Percentiles rank a stretch among this genome's conserved stretches.
These are phyloP conservation scores for Citrullus mucosospermus DNA, from an alignment of 306 rosid species.

Conservation along the genomic window DNA sequence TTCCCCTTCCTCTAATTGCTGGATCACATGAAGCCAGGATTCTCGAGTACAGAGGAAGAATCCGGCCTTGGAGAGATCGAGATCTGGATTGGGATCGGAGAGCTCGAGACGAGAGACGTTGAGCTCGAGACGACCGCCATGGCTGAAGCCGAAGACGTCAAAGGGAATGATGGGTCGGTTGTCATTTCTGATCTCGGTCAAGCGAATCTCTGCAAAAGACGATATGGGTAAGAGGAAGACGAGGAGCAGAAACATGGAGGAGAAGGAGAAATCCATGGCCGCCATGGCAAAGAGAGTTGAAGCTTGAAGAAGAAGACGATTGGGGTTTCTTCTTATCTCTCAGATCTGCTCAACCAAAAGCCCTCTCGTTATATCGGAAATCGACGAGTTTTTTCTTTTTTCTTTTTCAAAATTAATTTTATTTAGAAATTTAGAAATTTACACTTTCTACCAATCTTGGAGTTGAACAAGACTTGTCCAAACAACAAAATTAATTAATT, in stretches of 20 bases:
- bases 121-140: conserved; percentile 68
- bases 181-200: conserved; percentile 38
- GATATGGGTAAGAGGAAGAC: conserved; percentile 5
- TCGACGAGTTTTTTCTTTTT: background rate
- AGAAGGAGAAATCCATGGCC: conserved; percentile 10
- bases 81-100: conserved; percentile 26
- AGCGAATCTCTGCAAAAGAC: conserved; percentile 60
- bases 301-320: background rate
- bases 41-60: conserved; percentile 80
- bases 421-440: no score
- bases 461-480: background rate
- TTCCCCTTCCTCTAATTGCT: conserved; percentile 58
- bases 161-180: conserved; percentile 48
- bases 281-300: conserved; percentile 11
- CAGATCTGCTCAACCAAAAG: background rate
- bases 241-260: background rate
- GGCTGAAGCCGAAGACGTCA: conserved; percentile 83
- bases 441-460: background rate
- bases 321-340: background rate
- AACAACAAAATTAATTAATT: conserved; percentile 3
- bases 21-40: conserved; percentile 62
- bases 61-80: conserved; percentile 53
- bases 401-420: no score
- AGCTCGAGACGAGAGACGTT: conserved; percentile 35
- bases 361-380: background rate